These are phyloP conservation scores for Boletellus deceptivus DNA, from an alignment of 1,284 basidiomycete species.

Conservation along the genomic window DNA sequence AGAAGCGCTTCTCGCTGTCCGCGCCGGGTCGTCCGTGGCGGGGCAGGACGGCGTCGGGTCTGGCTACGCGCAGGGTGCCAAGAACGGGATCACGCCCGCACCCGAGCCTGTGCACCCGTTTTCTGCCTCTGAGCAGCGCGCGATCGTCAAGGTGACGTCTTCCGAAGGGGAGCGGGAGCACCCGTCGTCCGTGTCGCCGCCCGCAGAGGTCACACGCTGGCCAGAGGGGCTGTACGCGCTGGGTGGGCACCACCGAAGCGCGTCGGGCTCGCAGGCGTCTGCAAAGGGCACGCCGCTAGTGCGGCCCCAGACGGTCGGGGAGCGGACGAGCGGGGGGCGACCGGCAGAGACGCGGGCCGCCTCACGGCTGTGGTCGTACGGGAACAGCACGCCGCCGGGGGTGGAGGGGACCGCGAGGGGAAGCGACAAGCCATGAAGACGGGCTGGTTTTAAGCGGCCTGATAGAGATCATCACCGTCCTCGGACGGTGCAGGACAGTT, in stretches of 20 bases:
- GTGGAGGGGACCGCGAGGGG: constrained; percentile 18
- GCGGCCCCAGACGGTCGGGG: constrained; percentile 17
- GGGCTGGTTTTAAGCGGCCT: neutral
- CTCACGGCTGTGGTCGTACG: constrained; percentile 21
- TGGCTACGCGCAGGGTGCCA: constrained; percentile 21
- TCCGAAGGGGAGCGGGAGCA: constrained; percentile 29
- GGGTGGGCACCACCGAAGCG: constrained; percentile 21
- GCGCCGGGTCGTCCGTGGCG: constrained; percentile 31
- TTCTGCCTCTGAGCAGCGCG: constrained; percentile 24
- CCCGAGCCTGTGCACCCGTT: constrained; percentile 30
- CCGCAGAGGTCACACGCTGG: constrained; percentile 44
- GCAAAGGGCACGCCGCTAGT: constrained; percentile 21
- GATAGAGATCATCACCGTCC: constrained; percentile 5
- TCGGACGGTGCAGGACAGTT: constrained; percentile 17
- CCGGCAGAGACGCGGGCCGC: constrained; percentile 21
- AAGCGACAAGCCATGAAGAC: constrained; percentile 28
- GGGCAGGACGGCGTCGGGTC: constrained; percentile 26
- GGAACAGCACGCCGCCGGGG: constrained; percentile 9
- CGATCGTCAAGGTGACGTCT: constrained; percentile 20
- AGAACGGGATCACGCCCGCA: constrained; percentile 25
- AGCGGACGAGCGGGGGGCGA: constrained; percentile 19
- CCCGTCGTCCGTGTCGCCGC: constrained; percentile 35
- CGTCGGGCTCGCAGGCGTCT: constrained; percentile 11
- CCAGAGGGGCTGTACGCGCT: constrained; percentile 25
- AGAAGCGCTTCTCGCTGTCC: constrained; percentile 45